Evolutionary conservation across 805 yeast species (phyloP).

Genomic region (Kurtzmaniella cleridarum): DNA sequence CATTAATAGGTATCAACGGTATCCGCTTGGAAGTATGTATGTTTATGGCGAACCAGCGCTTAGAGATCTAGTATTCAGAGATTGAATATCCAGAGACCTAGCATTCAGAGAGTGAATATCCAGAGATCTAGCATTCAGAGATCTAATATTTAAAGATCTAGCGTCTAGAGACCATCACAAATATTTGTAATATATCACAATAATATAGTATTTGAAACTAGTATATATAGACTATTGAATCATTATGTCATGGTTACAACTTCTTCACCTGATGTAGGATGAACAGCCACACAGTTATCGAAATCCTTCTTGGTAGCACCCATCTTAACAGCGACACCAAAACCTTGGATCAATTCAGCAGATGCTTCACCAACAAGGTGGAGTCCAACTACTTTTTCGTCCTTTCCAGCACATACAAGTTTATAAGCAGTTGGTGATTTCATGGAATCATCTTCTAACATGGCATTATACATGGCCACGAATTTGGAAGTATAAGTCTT

Average conservation of each 20-base stretch:
- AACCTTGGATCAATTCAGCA: slow-evolving; percentile 94
- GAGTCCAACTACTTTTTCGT: slow-evolving; percentile 92
- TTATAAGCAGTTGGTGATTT: slow-evolving; percentile 89
- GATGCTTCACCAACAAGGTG: slow-evolving; percentile 90
- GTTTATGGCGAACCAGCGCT: no score
- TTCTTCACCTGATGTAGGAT: slow-evolving; percentile 98
- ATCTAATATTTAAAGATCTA: no score
- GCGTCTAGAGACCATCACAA: no score
- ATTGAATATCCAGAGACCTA: no score
- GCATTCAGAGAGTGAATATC: no score
- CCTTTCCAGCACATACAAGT: slow-evolving; percentile 67
- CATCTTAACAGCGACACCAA: slow-evolving; percentile 97
- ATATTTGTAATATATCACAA: not conserved
- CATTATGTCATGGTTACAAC: slow-evolving; percentile 66
- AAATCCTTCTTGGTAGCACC: slow-evolving; percentile 97
- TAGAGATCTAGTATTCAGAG: no score
- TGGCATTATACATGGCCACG: slow-evolving; percentile 90
- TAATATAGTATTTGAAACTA: not conserved
- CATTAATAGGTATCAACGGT: no score
- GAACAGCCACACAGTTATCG: slow-evolving; percentile 95
- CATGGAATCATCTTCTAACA: slow-evolving; percentile 53
- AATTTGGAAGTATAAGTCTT: slow-evolving; percentile 80
- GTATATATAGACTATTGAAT: not conserved
- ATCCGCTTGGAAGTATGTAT: no score
- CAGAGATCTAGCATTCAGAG: no score